A percentile compares a stretch with the other conserved stretches of the same genome.
Conservation (phyloP, 176 grass and related monocot species). For the Tillandsia fasciculata region DNA sequence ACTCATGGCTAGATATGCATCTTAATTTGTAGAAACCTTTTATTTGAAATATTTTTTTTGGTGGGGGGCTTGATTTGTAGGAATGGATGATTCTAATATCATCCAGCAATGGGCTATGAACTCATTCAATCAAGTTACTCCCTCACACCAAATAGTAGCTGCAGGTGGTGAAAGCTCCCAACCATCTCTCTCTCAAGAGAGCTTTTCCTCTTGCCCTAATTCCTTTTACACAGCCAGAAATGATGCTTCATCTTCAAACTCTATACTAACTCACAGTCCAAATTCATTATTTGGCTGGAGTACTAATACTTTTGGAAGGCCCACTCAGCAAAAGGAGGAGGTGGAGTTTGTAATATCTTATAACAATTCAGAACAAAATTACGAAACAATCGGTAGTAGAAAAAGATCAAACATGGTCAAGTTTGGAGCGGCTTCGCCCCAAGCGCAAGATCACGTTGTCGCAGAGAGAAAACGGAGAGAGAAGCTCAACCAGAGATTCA, state of each 20-base stretch:
- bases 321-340: neutral
- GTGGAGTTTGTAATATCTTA: neutral
- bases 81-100: slow-evolving; percentile 1
- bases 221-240: neutral
- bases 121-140: neutral
- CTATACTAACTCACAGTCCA: neutral
- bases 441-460: slow-evolving; percentile 63
- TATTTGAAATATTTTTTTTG: neutral
- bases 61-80: neutral
- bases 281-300: neutral
- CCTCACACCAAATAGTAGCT: neutral
- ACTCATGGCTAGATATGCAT: no score
- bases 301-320: neutral
- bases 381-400: neutral
- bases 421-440: slow-evolving; percentile 2
- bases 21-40: neutral
- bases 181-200: no score
- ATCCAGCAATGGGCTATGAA: neutral
- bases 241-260: neutral
- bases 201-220: no score
- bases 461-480: slow-evolving; percentile 63
- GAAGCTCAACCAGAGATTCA: slow-evolving; percentile 71
- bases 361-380: neutral
- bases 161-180: neutral
- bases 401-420: neutral